phyloP scores from a whole-genome alignment of 2,329 filamentous ascomycete species.

The Pseudocercospora ulei region DNA sequence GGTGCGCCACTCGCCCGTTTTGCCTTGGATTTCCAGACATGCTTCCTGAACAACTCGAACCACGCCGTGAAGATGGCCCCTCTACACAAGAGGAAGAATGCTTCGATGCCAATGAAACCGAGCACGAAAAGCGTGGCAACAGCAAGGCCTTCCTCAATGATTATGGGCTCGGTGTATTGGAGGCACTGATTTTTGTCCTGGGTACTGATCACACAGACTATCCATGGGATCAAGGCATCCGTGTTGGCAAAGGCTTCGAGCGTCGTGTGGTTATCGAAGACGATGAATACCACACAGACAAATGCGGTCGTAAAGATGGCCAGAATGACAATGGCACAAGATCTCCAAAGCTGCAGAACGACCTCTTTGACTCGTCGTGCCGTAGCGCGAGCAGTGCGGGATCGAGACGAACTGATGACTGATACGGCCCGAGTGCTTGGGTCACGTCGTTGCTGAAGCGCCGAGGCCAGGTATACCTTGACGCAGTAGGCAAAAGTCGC shows the following conservation, averaged over 20 bases:
- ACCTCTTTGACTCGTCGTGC: constrained; percentile 67
- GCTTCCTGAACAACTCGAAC: constrained; percentile 15
- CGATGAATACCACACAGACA: constrained; percentile 25
- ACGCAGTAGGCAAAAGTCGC: constrained; percentile 34
- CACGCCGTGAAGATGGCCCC: constrained; percentile 22
- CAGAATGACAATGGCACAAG: constrained; percentile 66
- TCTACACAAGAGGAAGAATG: constrained; percentile 24
- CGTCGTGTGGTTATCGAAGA: constrained; percentile 22
- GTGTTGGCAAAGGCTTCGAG: constrained; percentile 20
- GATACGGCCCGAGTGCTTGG: constrained; percentile 16
- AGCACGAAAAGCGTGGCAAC: constrained; percentile 26
- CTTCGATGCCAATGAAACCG: constrained; percentile 24
- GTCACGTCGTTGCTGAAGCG: constrained; percentile 21
- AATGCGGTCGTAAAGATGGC: constrained; percentile 47
- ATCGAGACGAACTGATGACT: constrained; percentile 19
- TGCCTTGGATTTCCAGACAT: constrained; percentile 12
- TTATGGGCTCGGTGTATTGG: constrained; percentile 17
- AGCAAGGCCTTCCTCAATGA: constrained; percentile 20
- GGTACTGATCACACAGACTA: constrained; percentile 24
- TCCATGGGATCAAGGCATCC: constrained; percentile 24
- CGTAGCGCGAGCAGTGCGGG: constrained; percentile 49
- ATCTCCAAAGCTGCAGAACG: constrained; percentile 71
- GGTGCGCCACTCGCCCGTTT: neutral
- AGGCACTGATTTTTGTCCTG: constrained; percentile 21
- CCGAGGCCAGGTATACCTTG: constrained; percentile 30